Percentiles rank a stretch among this genome's conserved stretches.
Conservation (phyloP, 83 land plant genomes). For the Picea abies region DNA sequence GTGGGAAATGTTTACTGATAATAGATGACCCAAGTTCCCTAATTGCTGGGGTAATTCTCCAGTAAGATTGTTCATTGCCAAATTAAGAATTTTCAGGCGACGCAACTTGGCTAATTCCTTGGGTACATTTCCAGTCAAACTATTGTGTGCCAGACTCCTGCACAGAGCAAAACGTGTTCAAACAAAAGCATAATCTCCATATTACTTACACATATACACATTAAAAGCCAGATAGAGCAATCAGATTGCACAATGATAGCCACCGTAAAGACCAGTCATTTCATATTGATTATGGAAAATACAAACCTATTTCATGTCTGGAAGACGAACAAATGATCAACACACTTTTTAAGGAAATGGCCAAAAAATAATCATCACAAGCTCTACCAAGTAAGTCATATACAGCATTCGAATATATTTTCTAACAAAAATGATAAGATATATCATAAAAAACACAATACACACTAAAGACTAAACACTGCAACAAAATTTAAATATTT, state of each 20-base stretch:
- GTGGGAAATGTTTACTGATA: conserved; percentile 72
- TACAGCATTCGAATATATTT: background rate
- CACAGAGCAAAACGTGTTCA: background rate
- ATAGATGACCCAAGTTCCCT: conserved; percentile 53
- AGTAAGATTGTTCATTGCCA: conserved; percentile 60
- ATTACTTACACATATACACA: background rate
- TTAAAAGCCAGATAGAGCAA: background rate
- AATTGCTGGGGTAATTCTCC: conserved; percentile 74
- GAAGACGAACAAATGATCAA: background rate
- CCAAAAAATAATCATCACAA: background rate
- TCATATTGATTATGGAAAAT: background rate
- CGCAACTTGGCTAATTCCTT: conserved; percentile 50
- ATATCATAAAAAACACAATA: background rate
- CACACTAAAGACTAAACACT: background rate
- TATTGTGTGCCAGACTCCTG: conserved; percentile 68
- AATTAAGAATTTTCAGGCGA: conserved; percentile 61
- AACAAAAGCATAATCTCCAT: background rate
- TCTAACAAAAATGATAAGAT: background rate
- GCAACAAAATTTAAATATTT: no score
- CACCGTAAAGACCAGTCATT: background rate
- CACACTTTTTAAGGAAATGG: background rate
- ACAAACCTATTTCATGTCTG: background rate
- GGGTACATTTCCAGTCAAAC: conserved; percentile 71
- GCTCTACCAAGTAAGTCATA: no score
- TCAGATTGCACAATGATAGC: no score